phyloP scores from a whole-genome alignment of 257 asterid species.

The Solanum gandarillasii region DNA sequence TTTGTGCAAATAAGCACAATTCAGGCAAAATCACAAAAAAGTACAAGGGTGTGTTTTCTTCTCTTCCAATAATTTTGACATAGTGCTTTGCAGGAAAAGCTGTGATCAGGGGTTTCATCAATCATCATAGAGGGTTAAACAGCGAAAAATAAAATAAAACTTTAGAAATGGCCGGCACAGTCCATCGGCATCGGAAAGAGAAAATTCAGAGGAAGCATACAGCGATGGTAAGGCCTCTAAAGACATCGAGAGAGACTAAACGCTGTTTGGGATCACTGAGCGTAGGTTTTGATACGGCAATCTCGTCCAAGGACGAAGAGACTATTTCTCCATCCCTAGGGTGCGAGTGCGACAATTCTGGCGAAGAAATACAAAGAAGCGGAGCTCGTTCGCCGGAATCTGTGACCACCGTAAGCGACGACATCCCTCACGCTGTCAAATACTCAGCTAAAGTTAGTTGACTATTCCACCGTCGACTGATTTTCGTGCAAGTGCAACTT shows the following conservation, averaged over 20 bases:
- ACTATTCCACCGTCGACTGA: neutral
- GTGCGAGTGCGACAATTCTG: conserved; percentile 10
- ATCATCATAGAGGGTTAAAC: neutral
- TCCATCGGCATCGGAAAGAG: neutral
- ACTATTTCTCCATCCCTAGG: conserved; percentile 12
- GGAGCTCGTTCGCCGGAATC: conserved; percentile 44
- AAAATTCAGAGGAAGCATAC: conserved; percentile 18
- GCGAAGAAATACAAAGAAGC: conserved; percentile 32
- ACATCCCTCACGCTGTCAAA: conserved; percentile 19
- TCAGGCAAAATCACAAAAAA: neutral
- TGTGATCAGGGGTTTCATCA: neutral
- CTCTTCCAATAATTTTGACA: neutral
- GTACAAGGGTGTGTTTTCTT: neutral
- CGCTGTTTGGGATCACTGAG: conserved; percentile 46
- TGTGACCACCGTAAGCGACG: conserved; percentile 37
- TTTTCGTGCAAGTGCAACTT: neutral
- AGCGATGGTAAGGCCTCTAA: conserved; percentile 88
- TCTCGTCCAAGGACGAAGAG: conserved; percentile 2
- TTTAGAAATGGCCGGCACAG: neutral
- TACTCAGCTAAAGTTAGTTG: neutral
- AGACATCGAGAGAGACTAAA: conserved; percentile 74
- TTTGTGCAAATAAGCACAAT: neutral
- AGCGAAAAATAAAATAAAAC: neutral
- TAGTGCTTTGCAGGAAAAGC: neutral
- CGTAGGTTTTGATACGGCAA: conserved; percentile 16